phyloP scores from a whole-genome alignment of 2,329 filamentous ascomycete species.

The Parascedosporium putredinis region DNA sequence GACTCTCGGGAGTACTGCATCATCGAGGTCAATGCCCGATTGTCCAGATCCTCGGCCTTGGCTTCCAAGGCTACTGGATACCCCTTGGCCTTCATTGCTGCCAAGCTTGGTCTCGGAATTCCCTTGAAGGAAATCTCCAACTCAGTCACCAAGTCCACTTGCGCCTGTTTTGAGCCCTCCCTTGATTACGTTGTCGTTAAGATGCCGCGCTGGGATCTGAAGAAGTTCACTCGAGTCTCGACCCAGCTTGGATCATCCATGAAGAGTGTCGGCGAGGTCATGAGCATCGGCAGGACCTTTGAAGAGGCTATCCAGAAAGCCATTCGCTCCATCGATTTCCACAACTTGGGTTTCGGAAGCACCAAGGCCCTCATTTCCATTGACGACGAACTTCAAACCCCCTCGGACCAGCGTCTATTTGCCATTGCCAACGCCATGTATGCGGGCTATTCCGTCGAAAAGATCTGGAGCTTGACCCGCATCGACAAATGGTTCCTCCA shows the following conservation, averaged over 20 bases:
- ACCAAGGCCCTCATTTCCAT: slow-evolving; percentile 90
- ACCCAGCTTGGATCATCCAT: slow-evolving; percentile 94
- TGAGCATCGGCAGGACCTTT: slow-evolving; percentile 94
- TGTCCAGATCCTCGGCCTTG: slow-evolving; percentile 89
- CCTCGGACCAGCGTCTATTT: slow-evolving; percentile 93
- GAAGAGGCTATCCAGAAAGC: slow-evolving; percentile 98
- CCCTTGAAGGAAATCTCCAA: slow-evolving; percentile 95
- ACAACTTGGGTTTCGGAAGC: slow-evolving; percentile 90
- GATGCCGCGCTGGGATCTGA: slow-evolving; percentile 97
- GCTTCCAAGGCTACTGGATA: slow-evolving; percentile 97
- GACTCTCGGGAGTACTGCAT: slow-evolving; percentile 96
- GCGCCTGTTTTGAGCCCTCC: slow-evolving; percentile 96
- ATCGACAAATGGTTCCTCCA: slow-evolving; percentile 98
- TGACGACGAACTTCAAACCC: slow-evolving; percentile 90
- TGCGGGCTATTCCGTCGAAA: slow-evolving; percentile 83
- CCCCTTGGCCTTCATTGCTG: slow-evolving; percentile 89
- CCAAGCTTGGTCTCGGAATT: slow-evolving; percentile 90
- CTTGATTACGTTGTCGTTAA: slow-evolving; percentile 98
- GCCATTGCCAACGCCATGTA: slow-evolving; percentile 98
- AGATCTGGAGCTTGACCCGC: slow-evolving; percentile 96
- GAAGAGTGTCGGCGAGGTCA: slow-evolving; percentile 99
- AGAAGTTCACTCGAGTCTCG: slow-evolving; percentile 96
- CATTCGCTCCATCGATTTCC: slow-evolving; percentile 87
- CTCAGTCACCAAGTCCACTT: slow-evolving; percentile 89
- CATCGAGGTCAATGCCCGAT: slow-evolving; percentile 94